Base-by-base conservation (phyloP, 1,284 basidiomycete species). In the Apiotrichum laibachii region DNA sequence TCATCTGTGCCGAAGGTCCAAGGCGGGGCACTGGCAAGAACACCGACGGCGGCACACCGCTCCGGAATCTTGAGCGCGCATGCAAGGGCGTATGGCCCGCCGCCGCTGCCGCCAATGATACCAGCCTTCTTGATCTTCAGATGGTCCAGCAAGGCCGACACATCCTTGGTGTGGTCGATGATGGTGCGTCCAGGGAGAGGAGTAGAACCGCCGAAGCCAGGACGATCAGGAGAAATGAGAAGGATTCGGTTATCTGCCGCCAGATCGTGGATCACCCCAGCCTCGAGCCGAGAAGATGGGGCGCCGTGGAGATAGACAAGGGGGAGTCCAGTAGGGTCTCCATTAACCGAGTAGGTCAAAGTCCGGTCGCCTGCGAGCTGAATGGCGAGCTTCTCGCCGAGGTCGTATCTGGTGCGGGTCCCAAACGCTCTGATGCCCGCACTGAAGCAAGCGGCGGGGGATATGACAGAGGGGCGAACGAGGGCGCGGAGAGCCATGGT, bases 291-390 rank as follows among this genome's bases (percentile, higher is more conserved):
- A 26, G 59, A 63, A 10, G 49, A 46, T 1, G 58, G 59, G 26
- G 45, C 55, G 22, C 62, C 53, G 56, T 63, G 62, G 22, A 63
- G 47, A 37, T 53, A 58, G 50, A 59, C 16, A 5, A 63, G 53
- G 2, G 56, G 48, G 37, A 6, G 37, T 11, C 37, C 37, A 13
- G 37, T 16, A 11, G 37, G 37, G 15, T 37, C 37, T 3, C 37
- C 37, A 16, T 37, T 5, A 16, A 37, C 15, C 37, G 37, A 37
- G 37, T 37, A 37, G 2, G 37, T 37, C 5, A 37, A 10, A 16
- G 15, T 16, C 5, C 37, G 37, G 37, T 11, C 15, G 15, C 37
- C 37, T 16, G 12, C 4, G 2, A 37, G 37, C 12, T 16, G 5
- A 10, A 37, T 4, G 5, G 10, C 11, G 12, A 37, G 37, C 11